Conservation (phyloP, 352 stramenopile species). For the Pythium sukuiense region DNA sequence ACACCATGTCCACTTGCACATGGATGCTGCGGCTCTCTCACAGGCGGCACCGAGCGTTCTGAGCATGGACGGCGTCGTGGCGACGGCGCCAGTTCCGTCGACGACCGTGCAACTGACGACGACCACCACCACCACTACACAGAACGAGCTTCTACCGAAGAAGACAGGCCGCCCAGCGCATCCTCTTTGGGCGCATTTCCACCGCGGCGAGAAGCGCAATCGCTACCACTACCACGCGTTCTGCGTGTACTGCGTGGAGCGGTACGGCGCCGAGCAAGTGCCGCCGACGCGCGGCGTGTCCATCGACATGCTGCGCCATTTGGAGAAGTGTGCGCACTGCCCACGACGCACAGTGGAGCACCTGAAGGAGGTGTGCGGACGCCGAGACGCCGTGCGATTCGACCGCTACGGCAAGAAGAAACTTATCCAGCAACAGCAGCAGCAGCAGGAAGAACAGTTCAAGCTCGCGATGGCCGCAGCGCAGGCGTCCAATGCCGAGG, state of each 20-base stretch:
- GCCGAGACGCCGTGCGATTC: constrained; percentile 42
- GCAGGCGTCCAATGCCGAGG: not conserved
- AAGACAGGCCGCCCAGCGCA: constrained; percentile 72
- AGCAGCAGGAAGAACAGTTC: constrained; percentile 5
- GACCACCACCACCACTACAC: not conserved
- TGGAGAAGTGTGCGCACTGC: constrained; percentile 72
- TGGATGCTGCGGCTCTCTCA: not conserved
- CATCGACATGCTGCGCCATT: constrained; percentile 77
- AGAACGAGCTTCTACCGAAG: constrained; percentile 30
- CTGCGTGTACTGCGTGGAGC: constrained; percentile 75
- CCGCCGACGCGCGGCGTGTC: constrained; percentile 75
- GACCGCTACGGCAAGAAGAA: constrained; percentile 42
- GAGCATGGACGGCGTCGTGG: constrained; percentile 2
- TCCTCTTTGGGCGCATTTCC: constrained; percentile 80
- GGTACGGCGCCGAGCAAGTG: constrained; percentile 52
- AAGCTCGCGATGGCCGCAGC: constrained; percentile 1
- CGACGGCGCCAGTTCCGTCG: constrained; percentile 4
- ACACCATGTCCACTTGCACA: not conserved
- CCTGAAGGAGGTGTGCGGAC: constrained; percentile 58
- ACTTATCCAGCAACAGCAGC: constrained; percentile 21
- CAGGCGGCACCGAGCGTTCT: not conserved
- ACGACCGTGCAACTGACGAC: not conserved
- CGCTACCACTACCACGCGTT: constrained; percentile 86
- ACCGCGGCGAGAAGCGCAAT: constrained; percentile 84
- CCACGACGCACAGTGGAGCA: constrained; percentile 61